These are phyloP conservation scores for Pestalotiopsis sp. DNA, from an alignment of 2,329 filamentous ascomycete species.

Conservation along the genomic window DNA sequence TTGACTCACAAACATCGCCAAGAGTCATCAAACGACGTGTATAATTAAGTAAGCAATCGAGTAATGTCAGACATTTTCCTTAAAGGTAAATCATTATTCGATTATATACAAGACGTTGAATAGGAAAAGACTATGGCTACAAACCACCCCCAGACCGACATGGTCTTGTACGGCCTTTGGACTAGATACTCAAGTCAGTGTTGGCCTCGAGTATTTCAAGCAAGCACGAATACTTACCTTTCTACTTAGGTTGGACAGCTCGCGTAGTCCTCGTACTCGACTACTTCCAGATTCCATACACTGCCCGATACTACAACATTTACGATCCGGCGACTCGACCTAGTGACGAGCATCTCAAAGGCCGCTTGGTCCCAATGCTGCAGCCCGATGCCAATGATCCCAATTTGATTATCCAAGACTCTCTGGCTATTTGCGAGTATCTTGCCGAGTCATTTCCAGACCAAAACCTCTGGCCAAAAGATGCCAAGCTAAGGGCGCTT, in stretches of 20 bases:
- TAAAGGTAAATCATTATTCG: neutral
- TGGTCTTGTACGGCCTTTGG: slow-evolving; percentile 3
- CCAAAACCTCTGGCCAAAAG: slow-evolving; percentile 41
- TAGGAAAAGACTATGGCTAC: neutral
- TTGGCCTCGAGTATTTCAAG: neutral
- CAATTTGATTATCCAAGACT: slow-evolving; percentile 44
- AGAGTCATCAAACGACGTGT: too few relatives aligned
- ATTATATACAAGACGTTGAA: neutral
- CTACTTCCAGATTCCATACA: slow-evolving; percentile 43
- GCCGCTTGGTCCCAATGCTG: slow-evolving; percentile 39
- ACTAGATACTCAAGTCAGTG: slow-evolving; percentile 7
- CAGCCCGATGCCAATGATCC: slow-evolving; percentile 40
- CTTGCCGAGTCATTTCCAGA: slow-evolving; percentile 43
- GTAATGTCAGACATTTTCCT: neutral
- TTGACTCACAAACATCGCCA: too few relatives aligned
- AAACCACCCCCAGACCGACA: neutral
- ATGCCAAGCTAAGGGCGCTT: slow-evolving; percentile 40
- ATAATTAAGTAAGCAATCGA: neutral
- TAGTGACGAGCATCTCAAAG: slow-evolving; percentile 33
- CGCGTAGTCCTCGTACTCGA: slow-evolving; percentile 38
- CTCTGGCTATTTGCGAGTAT: slow-evolving; percentile 49
- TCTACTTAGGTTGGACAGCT: slow-evolving; percentile 22
- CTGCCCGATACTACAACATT: slow-evolving; percentile 38
- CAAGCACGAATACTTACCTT: neutral
- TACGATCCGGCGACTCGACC: slow-evolving; percentile 22